Evolutionary conservation across 805 yeast genomes (phyloP).

Genomic region (Lipomyces yamadae): DNA sequence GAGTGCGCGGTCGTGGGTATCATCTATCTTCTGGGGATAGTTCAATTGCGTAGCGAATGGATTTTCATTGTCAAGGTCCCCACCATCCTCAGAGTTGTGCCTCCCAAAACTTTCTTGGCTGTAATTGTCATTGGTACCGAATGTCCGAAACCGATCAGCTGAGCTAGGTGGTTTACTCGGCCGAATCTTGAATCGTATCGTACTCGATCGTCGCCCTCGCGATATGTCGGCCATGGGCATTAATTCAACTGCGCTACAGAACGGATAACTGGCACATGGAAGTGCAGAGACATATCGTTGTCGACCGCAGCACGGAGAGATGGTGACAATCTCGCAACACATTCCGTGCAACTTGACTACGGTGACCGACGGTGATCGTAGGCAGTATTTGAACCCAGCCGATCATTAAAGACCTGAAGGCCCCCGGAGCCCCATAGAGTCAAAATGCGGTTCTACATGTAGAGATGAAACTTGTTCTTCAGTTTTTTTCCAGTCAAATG

Average conservation of each 20-base stretch:
- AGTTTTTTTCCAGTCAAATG: not conserved
- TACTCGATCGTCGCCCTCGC: not conserved
- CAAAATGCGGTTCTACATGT: not conserved
- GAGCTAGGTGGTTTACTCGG: not conserved
- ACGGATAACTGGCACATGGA: constrained; percentile 22
- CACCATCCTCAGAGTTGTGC: not conserved
- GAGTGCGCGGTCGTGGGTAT: constrained; percentile 3
- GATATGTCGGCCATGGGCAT: constrained; percentile 4
- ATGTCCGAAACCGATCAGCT: not conserved
- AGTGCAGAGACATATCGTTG: constrained; percentile 15
- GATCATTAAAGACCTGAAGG: not conserved
- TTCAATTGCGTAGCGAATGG: not conserved
- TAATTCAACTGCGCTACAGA: constrained; percentile 19
- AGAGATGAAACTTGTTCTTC: not conserved
- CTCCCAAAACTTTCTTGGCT: not conserved
- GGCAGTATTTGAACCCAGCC: not conserved
- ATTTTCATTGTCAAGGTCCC: not conserved
- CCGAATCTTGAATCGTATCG: not conserved
- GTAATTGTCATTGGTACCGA: not conserved
- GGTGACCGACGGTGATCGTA: not conserved
- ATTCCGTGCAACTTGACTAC: not conserved
- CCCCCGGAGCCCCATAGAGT: not conserved
- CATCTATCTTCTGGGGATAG: not conserved
- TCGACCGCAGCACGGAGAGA: constrained; percentile 11
- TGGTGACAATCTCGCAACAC: constrained; percentile 22